Evolutionary conservation across 2,329 filamentous ascomycete species (phyloP).

Genomic region (Raffaelea ambrosiae): DNA sequence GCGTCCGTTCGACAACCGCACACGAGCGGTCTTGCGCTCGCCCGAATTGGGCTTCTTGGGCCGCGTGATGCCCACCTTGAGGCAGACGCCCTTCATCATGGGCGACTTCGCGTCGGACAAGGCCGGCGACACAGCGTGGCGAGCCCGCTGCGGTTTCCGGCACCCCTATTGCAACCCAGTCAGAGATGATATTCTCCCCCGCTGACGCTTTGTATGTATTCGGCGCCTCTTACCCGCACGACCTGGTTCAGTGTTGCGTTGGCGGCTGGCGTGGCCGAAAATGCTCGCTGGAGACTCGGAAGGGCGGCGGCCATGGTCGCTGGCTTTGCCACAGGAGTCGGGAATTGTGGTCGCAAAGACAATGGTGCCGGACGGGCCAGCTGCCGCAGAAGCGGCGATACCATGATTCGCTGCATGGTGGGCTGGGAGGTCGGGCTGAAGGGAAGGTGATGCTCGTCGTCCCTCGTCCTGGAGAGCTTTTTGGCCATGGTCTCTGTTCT

Average conservation of each 20-base stretch:
- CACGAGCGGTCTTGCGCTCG: conserved; percentile 89
- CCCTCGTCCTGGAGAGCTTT: no score
- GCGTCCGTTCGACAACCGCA: conserved; percentile 78
- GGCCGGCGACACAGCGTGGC: conserved; percentile 82
- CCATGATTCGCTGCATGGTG: conserved; percentile 18
- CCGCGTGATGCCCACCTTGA: conserved; percentile 87
- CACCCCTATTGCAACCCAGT: conserved; percentile 53
- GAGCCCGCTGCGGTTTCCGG: conserved; percentile 68
- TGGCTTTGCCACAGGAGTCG: conserved; percentile 7
- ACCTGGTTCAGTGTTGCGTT: conserved; percentile 67
- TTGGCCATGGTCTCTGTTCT: no score
- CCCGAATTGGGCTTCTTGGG: conserved; percentile 99
- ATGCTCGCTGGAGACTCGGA: conserved; percentile 15
- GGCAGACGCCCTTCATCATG: conserved; percentile 88
- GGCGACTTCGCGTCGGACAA: conserved; percentile 61
- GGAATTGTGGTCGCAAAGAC: conserved; percentile 16
- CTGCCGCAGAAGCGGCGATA: conserved; percentile 25
- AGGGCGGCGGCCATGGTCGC: conserved; percentile 9
- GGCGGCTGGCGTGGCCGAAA: conserved; percentile 35
- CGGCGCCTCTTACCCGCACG: conserved; percentile 49
- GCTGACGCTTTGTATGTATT: no score
- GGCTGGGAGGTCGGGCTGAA: background rate
- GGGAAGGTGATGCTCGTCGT: no score
- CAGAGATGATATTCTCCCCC: background rate
- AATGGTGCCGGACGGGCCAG: conserved; percentile 22